These are phyloP conservation scores for Laguncularia racemosa DNA, from an alignment of 345 rosid genomes.

Conservation along the genomic window DNA sequence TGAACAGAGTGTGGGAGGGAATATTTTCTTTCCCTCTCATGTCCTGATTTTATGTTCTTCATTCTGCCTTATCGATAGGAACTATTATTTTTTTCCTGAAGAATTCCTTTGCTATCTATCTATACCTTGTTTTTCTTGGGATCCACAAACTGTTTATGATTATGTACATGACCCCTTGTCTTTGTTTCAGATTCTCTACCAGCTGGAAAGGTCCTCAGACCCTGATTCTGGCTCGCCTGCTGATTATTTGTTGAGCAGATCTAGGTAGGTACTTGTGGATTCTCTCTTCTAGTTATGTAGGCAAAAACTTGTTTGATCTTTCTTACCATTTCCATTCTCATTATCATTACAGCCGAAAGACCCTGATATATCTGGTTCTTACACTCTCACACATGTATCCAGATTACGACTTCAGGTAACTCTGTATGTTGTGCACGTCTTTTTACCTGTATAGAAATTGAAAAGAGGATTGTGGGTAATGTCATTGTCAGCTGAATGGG, in stretches of 20 bases:
- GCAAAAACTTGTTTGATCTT: constrained; percentile 2
- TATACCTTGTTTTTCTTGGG: no score
- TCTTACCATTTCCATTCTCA: constrained; percentile 25
- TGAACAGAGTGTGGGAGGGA: no score
- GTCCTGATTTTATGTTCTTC: no score
- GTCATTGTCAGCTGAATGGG: constrained; percentile 89
- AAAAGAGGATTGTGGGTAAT: constrained; percentile 96
- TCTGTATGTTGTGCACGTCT: constrained; percentile 14
- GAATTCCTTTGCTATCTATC: no score
- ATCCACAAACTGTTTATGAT: no score
- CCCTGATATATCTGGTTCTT: constrained; percentile 92
- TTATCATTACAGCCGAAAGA: constrained; percentile 74
- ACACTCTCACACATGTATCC: constrained; percentile 86
- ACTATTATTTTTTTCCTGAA: no score
- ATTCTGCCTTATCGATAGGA: no score
- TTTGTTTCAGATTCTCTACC: constrained; percentile 65
- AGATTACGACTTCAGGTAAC: constrained; percentile 96
- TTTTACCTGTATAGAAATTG: constrained; percentile 4
- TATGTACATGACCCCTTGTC: no score
- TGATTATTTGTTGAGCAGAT: constrained; percentile 76
- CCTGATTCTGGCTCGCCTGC: constrained; percentile 71
- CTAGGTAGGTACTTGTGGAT: constrained; percentile 75
- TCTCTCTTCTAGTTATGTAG: constrained; percentile 7
- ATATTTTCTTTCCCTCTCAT: no score
- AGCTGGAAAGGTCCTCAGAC: constrained; percentile 76